Percentiles rank a stretch among this genome's conserved stretches.
Evolutionary conservation across 192 early-diverging fungal genomes (phyloP).

Genomic region (Coemansia sp.): DNA sequence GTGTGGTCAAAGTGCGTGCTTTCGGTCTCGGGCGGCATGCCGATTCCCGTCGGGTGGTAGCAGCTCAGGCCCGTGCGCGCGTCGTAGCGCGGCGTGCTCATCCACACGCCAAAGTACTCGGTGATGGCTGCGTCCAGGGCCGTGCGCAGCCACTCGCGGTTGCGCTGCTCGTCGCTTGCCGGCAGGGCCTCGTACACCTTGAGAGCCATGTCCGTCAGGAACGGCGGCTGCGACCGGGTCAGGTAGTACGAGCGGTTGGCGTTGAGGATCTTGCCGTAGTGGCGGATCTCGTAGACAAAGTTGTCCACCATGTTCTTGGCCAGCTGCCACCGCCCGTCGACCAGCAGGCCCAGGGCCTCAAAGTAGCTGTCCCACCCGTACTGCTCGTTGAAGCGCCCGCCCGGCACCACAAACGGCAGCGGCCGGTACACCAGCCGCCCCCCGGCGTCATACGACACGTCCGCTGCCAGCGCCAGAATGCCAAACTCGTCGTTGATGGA

Average conservation of each 20-base stretch:
- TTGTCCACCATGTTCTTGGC: constrained; percentile 96
- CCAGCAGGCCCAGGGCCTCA: constrained; percentile 82
- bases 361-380: constrained; percentile 99
- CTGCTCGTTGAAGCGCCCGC: constrained; percentile 99
- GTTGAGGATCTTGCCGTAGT: constrained; percentile 98
- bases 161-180: constrained; percentile 38
- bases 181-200: constrained; percentile 69
- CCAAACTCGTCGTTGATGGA: constrained; percentile 86
- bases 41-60: constrained; percentile 84
- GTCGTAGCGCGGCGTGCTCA: constrained; percentile 75
- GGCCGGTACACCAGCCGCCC: constrained; percentile 60
- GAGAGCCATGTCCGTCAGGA: constrained; percentile 94
- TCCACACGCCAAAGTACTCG: constrained; percentile 94
- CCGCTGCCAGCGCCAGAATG: constrained; percentile 76
- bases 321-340: constrained; percentile 81
- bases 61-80: constrained; percentile 70
- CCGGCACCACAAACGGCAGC: constrained; percentile 94
- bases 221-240: constrained; percentile 95
- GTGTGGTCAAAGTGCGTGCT: constrained; percentile 85
- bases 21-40: constrained; percentile 99
- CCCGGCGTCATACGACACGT: constrained; percentile 51
- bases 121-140: constrained; percentile 75
- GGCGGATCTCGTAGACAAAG: constrained; percentile 94
- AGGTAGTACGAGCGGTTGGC: constrained; percentile 98
- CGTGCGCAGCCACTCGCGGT: constrained; percentile 70